A percentile compares a stretch with the other conserved stretches of the same genome.
Evolutionary conservation across 495 filamentous ascomycete genomes (phyloP).

Genomic region (Penicillium roqueforti): DNA sequence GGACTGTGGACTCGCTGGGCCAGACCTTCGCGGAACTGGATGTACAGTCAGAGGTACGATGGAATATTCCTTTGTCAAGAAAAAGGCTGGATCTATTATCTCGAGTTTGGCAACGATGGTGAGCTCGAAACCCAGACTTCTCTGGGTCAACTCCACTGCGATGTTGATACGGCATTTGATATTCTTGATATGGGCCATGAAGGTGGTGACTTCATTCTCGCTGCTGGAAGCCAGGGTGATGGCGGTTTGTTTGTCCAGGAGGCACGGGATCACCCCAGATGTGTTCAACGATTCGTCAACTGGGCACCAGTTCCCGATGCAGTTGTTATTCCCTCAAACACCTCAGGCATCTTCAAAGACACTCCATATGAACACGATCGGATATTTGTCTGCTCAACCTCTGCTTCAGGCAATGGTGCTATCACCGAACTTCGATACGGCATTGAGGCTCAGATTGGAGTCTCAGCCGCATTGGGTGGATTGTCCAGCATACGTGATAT

Average conservation of each 20-base stretch:
- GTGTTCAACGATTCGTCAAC: slow-evolving; percentile 63
- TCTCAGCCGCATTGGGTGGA: slow-evolving; percentile 48
- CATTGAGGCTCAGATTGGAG: slow-evolving; percentile 59
- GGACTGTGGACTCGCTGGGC: slow-evolving; percentile 63
- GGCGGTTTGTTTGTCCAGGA: slow-evolving; percentile 72
- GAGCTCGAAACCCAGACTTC: slow-evolving; percentile 34
- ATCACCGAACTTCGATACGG: slow-evolving; percentile 70
- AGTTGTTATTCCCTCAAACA: slow-evolving; percentile 40
- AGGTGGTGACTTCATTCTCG: slow-evolving; percentile 70
- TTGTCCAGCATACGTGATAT: slow-evolving; percentile 38
- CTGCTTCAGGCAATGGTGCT: slow-evolving; percentile 48
- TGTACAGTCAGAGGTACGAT: slow-evolving; percentile 58
- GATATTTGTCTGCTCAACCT: slow-evolving; percentile 40
- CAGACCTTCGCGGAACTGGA: slow-evolving; percentile 57
- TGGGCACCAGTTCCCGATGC: slow-evolving; percentile 82
- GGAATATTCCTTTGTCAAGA: slow-evolving; percentile 76
- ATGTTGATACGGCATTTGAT: slow-evolving; percentile 46
- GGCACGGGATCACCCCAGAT: slow-evolving; percentile 45
- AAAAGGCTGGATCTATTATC: slow-evolving; percentile 67
- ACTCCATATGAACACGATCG: slow-evolving; percentile 26
- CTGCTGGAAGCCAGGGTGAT: slow-evolving; percentile 75
- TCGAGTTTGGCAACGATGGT: slow-evolving; percentile 55
- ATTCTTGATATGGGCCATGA: slow-evolving; percentile 45
- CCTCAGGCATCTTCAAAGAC: slow-evolving; percentile 14
- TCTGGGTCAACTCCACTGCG: slow-evolving; percentile 40